Conservation (phyloP, 805 yeast species). For the Candida manassasensis region DNA sequence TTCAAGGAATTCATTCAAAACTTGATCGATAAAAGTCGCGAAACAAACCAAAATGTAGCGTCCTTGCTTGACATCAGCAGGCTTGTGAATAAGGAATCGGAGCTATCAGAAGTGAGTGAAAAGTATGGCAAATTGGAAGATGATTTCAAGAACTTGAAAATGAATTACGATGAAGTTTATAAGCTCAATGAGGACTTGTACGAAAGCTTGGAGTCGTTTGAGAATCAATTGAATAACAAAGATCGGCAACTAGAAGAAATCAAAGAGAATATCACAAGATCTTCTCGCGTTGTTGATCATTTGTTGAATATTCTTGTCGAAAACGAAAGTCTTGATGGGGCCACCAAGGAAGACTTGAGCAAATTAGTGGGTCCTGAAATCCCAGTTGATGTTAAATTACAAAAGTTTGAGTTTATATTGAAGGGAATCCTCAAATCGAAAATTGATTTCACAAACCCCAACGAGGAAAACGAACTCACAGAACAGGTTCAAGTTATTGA, state of each 20-base stretch:
- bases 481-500: slow-evolving; percentile 15
- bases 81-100: background rate
- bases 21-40: slow-evolving; percentile 20
- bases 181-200: slow-evolving; percentile 36
- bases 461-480: slow-evolving; percentile 6
- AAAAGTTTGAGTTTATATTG: slow-evolving; percentile 18
- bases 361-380: slow-evolving; percentile 14
- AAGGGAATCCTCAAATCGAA: slow-evolving; percentile 10
- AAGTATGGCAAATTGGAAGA: slow-evolving; percentile 14
- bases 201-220: slow-evolving; percentile 30
- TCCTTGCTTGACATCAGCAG: slow-evolving; percentile 5
- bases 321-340: slow-evolving; percentile 14
- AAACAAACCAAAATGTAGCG: slow-evolving; percentile 1
- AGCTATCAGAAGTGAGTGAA: background rate
- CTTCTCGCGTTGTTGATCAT: slow-evolving; percentile 15
- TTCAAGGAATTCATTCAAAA: slow-evolving; percentile 38
- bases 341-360: slow-evolving; percentile 14
- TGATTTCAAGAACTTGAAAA: slow-evolving; percentile 17
- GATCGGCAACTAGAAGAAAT: slow-evolving; percentile 17
- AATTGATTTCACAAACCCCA: background rate
- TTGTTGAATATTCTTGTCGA: slow-evolving; percentile 16
- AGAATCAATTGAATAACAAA: slow-evolving; percentile 25
- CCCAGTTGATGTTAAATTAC: slow-evolving; percentile 20
- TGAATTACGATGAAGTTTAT: slow-evolving; percentile 30
- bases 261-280: slow-evolving; percentile 11